Evolutionary conservation across 805 yeast genomes (phyloP).

Genomic region (Candida insectalens): DNA sequence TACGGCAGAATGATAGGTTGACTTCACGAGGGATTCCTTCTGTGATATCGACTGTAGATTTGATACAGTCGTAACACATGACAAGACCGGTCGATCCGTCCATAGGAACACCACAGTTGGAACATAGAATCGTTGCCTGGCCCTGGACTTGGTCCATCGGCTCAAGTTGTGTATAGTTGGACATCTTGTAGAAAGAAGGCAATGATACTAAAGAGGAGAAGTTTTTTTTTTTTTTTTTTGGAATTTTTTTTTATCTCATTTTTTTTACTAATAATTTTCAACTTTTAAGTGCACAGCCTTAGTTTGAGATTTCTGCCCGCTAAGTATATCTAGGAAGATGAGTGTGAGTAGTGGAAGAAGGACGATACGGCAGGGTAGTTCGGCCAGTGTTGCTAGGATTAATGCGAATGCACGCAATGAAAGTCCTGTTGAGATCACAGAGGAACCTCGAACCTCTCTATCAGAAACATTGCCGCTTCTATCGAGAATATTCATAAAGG

Average conservation of each 20-base stretch:
- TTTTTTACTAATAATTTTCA: background rate
- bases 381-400: too few relatives aligned
- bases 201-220: background rate
- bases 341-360: background rate
- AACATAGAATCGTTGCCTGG: constrained; percentile 83
- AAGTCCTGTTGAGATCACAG: too few relatives aligned
- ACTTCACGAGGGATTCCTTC: constrained; percentile 94
- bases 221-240: background rate
- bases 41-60: constrained; percentile 86
- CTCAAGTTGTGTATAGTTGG: constrained; percentile 36
- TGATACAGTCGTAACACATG: constrained; percentile 96
- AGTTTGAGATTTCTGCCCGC: background rate
- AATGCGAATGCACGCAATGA: too few relatives aligned
- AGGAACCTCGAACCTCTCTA: too few relatives aligned
- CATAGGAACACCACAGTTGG: constrained; percentile 97
- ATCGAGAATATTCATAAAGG: constrained; percentile 2
- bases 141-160: constrained; percentile 22
- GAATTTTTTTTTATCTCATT: background rate
- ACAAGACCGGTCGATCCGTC: constrained; percentile 91
- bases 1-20: constrained; percentile 86
- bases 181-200: constrained; percentile 23
- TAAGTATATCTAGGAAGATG: background rate
- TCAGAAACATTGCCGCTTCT: background rate
- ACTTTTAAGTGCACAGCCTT: background rate
- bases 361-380: background rate